phyloP scores from a whole-genome alignment of 306 rosid genomes.

The Luffa aegyptiaca region DNA sequence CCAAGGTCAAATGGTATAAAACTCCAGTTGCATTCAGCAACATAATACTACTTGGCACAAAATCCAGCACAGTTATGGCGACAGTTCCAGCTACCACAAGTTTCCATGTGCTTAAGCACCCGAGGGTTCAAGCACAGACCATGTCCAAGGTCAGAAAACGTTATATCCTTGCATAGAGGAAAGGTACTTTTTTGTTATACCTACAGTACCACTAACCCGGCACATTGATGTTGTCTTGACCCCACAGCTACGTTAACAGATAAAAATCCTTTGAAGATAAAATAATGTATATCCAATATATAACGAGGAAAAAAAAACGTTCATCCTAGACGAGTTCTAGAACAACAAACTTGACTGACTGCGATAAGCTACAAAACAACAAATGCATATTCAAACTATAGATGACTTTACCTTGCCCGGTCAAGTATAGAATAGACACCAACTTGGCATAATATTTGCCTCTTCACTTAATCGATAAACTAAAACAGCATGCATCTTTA shows the following conservation, averaged over 20 bases:
- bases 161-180: neutral
- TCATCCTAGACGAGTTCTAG: neutral
- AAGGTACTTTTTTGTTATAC: neutral
- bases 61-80: neutral
- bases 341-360: neutral
- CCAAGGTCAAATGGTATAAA: neutral
- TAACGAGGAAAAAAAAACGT: too few species aligned
- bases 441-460: neutral
- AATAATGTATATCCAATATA: neutral
- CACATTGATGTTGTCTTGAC: neutral
- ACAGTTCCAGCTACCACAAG: neutral
- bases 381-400: neutral
- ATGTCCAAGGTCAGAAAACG: neutral
- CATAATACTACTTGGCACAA: neutral
- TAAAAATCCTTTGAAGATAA: neutral
- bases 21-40: neutral
- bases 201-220: neutral
- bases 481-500: neutral
- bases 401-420: neutral
- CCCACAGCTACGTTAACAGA: neutral
- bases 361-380: neutral
- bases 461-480: neutral
- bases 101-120: neutral
- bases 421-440: neutral
- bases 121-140: neutral